These are phyloP conservation scores for Huntiella abstrusa DNA, from an alignment of 2,329 filamentous ascomycete species.

Conservation along the genomic window DNA sequence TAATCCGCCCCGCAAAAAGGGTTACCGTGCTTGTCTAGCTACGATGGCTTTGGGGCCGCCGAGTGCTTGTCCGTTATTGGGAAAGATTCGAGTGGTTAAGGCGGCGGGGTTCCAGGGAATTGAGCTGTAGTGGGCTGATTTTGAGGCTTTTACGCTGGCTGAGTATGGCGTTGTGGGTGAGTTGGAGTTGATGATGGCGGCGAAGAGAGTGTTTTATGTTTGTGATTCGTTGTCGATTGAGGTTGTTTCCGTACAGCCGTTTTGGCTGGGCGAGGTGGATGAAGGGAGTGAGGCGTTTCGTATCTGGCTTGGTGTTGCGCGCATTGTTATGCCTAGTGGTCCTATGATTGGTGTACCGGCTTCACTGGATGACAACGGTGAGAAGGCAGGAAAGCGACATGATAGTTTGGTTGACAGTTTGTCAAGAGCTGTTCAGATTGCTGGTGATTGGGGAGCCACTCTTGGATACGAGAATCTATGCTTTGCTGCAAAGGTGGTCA, in stretches of 20 bases:
- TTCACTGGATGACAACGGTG: conserved; percentile 7
- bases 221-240: conserved; percentile 7
- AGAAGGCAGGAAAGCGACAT: background rate
- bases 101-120: conserved; percentile 12
- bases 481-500: conserved; percentile 10
- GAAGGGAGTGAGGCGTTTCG: conserved; percentile 5
- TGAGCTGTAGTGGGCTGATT: conserved; percentile 14
- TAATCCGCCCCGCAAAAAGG: background rate
- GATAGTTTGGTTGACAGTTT: conserved; percentile 5
- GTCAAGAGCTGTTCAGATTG: conserved; percentile 2
- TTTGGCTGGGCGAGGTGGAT: conserved; percentile 13
- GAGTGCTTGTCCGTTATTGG: conserved; percentile 11
- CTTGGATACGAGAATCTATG: conserved; percentile 14
- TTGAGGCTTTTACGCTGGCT: conserved; percentile 7
- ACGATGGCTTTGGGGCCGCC: conserved; percentile 14
- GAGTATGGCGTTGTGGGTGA: background rate
- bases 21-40: conserved; percentile 12
- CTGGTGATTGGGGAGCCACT: conserved; percentile 6
- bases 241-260: conserved; percentile 14
- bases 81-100: conserved; percentile 12
- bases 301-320: conserved; percentile 12
- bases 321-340: conserved; percentile 9
- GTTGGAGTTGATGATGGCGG: background rate
- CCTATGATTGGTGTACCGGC: conserved; percentile 13
- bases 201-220: background rate